These are phyloP conservation scores for Trypethelium eluteriae DNA, from an alignment of 495 filamentous ascomycete genomes.

Conservation along the genomic window DNA sequence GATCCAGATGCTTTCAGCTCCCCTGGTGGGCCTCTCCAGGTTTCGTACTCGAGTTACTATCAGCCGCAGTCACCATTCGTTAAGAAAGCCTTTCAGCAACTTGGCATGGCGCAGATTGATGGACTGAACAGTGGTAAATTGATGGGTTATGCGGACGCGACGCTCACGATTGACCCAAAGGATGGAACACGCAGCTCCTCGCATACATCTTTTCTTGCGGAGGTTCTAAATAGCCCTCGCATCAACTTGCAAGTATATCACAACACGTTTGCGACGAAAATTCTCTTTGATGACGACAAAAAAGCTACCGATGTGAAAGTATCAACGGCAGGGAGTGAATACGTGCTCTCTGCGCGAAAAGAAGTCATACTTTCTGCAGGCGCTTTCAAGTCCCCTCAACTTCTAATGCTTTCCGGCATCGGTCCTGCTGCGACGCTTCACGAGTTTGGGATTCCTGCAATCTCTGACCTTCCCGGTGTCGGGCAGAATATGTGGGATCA, in stretches of 20 bases:
- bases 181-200: constrained; percentile 25
- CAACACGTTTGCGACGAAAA: constrained; percentile 34
- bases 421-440: constrained; percentile 23
- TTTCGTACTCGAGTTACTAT: constrained; percentile 27
- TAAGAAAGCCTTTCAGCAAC: constrained; percentile 29
- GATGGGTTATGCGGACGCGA: constrained; percentile 29
- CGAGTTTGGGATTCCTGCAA: constrained; percentile 27
- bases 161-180: constrained; percentile 27
- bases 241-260: constrained; percentile 31
- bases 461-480: constrained; percentile 43
- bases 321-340: constrained; percentile 28
- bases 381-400: constrained; percentile 28
- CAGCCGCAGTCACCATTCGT: constrained; percentile 31
- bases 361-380: constrained; percentile 30
- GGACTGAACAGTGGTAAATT: constrained; percentile 36
- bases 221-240: constrained; percentile 18
- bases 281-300: constrained; percentile 32
- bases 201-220: constrained; percentile 21
- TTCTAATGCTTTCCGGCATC: constrained; percentile 27
- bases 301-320: constrained; percentile 37
- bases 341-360: constrained; percentile 30
- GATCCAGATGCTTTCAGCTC: constrained; percentile 23
- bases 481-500: constrained; percentile 49
- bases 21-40: constrained; percentile 22
- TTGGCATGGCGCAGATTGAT: constrained; percentile 28